Evolutionary conservation across 768 basidiomycete species (phyloP).

Genomic region (Suillus subluteus): DNA sequence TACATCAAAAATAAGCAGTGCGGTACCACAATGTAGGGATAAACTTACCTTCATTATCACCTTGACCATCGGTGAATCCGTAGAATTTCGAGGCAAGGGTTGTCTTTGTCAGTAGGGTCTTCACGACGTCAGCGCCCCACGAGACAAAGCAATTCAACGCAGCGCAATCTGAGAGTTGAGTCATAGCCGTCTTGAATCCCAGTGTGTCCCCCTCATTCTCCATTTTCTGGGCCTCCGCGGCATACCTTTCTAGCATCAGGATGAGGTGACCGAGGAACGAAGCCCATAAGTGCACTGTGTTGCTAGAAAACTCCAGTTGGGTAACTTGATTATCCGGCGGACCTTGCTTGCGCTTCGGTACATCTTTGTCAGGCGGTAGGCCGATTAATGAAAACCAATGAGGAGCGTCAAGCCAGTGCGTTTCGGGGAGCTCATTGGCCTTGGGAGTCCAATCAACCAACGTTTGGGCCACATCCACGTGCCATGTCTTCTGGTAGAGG

Average conservation of each 20-base stretch:
- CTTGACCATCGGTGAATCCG: background rate
- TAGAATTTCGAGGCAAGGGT: conserved; percentile 1
- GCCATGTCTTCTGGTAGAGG: background rate
- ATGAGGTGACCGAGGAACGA: background rate
- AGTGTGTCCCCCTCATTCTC: background rate
- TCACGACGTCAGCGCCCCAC: background rate
- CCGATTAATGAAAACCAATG: background rate
- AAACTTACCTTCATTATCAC: background rate
- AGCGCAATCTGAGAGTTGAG: background rate
- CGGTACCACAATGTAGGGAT: background rate
- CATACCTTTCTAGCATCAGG: background rate
- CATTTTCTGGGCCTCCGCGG: background rate
- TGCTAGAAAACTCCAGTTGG: background rate
- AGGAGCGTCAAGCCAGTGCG: background rate
- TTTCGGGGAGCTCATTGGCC: background rate
- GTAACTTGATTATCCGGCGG: background rate
- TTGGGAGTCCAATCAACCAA: background rate
- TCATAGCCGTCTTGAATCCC: background rate
- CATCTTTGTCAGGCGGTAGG: background rate
- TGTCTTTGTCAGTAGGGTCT: conserved; percentile 2
- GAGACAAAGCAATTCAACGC: background rate
- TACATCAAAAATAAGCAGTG: background rate
- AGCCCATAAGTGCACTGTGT: background rate
- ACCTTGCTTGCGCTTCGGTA: background rate
- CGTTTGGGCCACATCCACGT: background rate